These are phyloP conservation scores for Aureobasidium zeae DNA, from an alignment of 2,329 filamentous ascomycete species.

Conservation along the genomic window DNA sequence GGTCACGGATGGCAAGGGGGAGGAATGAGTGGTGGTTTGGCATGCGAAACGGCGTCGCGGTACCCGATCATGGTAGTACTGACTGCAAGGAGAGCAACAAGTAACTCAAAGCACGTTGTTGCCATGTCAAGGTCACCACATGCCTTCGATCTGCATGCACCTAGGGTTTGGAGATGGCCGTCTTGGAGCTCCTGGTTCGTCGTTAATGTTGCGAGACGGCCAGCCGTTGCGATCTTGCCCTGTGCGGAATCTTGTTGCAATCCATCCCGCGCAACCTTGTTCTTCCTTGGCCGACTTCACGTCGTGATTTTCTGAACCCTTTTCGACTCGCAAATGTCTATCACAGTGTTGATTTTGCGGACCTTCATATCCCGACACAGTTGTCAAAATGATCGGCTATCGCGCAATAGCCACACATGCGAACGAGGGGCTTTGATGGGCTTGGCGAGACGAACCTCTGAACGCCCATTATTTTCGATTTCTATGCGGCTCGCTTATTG, in stretches of 20 bases:
- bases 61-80: conserved; percentile 1
- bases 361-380: no score
- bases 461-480: conserved; percentile 2
- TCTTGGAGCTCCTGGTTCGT: conserved; percentile 9
- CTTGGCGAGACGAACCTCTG: conserved; percentile 16
- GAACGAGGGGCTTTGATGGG: conserved; percentile 13
- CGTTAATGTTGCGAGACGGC: conserved; percentile 9
- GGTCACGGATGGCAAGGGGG: conserved; percentile 14
- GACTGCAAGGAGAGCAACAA: not conserved
- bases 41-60: conserved; percentile 6
- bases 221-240: conserved; percentile 14
- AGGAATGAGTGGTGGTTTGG: conserved; percentile 1
- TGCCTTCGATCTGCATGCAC: conserved; percentile 9
- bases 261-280: conserved; percentile 5
- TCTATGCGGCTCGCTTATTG: conserved; percentile 15
- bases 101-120: conserved; percentile 8
- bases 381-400: conserved; percentile 8
- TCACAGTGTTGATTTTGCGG: no score
- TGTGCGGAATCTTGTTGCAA: conserved; percentile 3
- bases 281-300: conserved; percentile 4
- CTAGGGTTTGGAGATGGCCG: conserved; percentile 10
- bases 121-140: conserved; percentile 12
- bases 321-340: no score
- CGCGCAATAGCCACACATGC: conserved; percentile 9
- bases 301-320: conserved; percentile 6